These are phyloP conservation scores for Rosa lucieae DNA, from an alignment of 306 rosid species.

Conservation along the genomic window DNA sequence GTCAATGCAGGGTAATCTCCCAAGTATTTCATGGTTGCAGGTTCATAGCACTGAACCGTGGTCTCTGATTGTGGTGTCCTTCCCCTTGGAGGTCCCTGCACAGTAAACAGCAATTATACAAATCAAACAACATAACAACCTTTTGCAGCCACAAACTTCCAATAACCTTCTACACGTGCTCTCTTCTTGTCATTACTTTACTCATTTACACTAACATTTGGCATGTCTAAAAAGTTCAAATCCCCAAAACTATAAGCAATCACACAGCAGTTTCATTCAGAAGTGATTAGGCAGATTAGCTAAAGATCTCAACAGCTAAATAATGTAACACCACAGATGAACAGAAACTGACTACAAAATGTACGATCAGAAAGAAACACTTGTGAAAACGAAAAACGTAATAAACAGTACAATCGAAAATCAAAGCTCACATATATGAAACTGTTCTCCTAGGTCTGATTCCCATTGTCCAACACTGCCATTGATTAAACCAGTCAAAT, in stretches of 20 bases:
- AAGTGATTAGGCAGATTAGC: neutral
- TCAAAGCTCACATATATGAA: conserved; percentile 66
- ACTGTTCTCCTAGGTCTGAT: conserved; percentile 68
- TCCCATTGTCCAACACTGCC: conserved; percentile 81
- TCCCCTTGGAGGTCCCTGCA: conserved; percentile 86
- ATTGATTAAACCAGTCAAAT: conserved; percentile 27
- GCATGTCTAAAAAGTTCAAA: neutral
- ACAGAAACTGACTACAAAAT: neutral
- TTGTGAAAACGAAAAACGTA: too few species aligned
- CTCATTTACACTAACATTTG: neutral
- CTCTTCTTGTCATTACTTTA: neutral
- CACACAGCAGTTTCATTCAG: neutral
- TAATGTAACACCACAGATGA: neutral
- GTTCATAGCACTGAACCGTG: conserved; percentile 87
- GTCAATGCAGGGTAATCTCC: conserved; percentile 75
- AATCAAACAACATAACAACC: neutral
- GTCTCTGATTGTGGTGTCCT: conserved; percentile 60
- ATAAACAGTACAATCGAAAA: neutral
- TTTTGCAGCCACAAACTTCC: neutral
- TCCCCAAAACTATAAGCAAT: neutral
- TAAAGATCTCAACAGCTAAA: too few species aligned
- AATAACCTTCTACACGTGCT: neutral
- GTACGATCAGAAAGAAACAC: neutral
- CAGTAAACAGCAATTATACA: conserved; percentile 5
- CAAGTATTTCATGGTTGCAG: conserved; percentile 91